These are phyloP conservation scores for Trichoderma sp. DNA, from an alignment of 2,329 filamentous ascomycete species.

Conservation along the genomic window DNA sequence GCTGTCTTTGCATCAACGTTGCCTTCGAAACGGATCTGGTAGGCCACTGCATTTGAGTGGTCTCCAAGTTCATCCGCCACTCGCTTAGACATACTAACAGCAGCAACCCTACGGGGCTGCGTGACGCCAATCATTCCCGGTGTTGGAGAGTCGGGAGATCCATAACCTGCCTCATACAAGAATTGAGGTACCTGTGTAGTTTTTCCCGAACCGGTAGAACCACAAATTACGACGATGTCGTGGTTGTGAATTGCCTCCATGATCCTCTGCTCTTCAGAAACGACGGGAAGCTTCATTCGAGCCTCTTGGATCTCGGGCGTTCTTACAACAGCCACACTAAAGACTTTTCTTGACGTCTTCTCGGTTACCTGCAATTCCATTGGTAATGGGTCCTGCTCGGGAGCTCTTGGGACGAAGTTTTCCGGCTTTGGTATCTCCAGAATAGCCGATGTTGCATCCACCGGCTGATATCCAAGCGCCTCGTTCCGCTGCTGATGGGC, in stretches of 20 bases:
- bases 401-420: constrained; percentile 63
- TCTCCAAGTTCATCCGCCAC: constrained; percentile 82
- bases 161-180: constrained; percentile 89
- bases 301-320: constrained; percentile 71
- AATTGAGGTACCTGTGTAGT: constrained; percentile 98
- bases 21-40: constrained; percentile 94
- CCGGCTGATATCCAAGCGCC: constrained; percentile 63
- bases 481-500: constrained; percentile 82
- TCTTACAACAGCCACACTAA: constrained; percentile 68
- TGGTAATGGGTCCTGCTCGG: constrained; percentile 69
- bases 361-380: constrained; percentile 60
- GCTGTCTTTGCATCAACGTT: constrained; percentile 76
- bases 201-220: constrained; percentile 94
- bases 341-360: constrained; percentile 66
- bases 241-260: constrained; percentile 98
- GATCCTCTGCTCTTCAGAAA: constrained; percentile 92
- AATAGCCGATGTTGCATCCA: constrained; percentile 40
- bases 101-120: constrained; percentile 89
- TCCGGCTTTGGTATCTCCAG: constrained; percentile 54
- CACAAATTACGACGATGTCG: constrained; percentile 85
- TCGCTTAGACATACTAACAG: constrained; percentile 93
- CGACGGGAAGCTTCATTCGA: constrained; percentile 78
- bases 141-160: constrained; percentile 70
- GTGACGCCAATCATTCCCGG: constrained; percentile 94
- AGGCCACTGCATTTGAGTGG: constrained; percentile 73